Conservation (phyloP, 352 stramenopile species). For the Elongisporangium undulatum region DNA sequence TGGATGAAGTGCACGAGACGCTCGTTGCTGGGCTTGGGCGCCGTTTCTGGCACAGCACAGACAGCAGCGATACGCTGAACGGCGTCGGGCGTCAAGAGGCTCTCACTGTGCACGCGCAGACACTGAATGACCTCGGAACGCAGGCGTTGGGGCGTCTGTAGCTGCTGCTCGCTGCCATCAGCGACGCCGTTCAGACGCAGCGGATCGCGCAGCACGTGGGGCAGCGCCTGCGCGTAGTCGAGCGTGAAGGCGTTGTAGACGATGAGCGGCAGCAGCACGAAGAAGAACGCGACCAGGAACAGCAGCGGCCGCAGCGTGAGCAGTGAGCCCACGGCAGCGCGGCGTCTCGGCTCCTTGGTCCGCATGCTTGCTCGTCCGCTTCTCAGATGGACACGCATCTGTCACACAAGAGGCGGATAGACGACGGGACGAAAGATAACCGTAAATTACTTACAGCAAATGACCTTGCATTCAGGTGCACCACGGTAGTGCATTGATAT, state of each 20-base stretch:
- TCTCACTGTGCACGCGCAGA: slow-evolving; percentile 14
- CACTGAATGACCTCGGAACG: slow-evolving; percentile 9
- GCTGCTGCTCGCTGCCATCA: neutral
- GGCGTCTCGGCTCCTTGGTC: too few relatives aligned
- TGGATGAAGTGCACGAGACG: slow-evolving; percentile 32
- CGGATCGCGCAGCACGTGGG: slow-evolving; percentile 4
- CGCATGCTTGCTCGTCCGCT: too few relatives aligned
- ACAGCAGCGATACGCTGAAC: slow-evolving; percentile 1
- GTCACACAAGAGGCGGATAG: too few relatives aligned
- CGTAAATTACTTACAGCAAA: too few relatives aligned
- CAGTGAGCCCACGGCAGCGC: neutral
- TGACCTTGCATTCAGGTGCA: too few relatives aligned
- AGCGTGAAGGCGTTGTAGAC: slow-evolving; percentile 28
- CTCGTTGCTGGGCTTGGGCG: neutral
- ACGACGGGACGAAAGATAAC: too few relatives aligned
- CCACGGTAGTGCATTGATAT: too few relatives aligned
- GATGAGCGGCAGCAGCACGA: slow-evolving; percentile 23
- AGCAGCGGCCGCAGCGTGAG: slow-evolving; percentile 17
- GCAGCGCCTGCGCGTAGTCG: slow-evolving; percentile 12
- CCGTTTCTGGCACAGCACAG: neutral
- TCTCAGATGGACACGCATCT: too few relatives aligned
- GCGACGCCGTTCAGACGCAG: neutral
- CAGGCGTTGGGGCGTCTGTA: neutral
- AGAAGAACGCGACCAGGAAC: slow-evolving; percentile 17
- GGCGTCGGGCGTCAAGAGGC: slow-evolving; percentile 10